phyloP scores from a whole-genome alignment of 2,329 filamentous ascomycete species.

The Exserohilum turcica region DNA sequence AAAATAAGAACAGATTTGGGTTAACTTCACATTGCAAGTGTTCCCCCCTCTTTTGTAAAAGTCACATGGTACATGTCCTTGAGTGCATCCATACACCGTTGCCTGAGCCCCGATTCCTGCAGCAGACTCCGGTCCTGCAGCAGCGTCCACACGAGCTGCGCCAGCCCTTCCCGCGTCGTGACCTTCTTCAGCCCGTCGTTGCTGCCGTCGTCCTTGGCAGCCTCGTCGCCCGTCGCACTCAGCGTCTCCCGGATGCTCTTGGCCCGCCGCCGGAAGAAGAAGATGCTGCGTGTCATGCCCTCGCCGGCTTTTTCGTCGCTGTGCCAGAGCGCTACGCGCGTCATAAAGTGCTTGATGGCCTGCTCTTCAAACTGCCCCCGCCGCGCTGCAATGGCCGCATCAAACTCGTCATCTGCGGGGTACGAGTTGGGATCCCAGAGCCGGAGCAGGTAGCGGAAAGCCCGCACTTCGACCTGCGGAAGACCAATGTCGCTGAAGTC shows the following conservation, averaged over 20 bases:
- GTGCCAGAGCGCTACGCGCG: constrained; percentile 28
- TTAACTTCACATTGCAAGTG: neutral
- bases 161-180: constrained; percentile 30
- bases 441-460: constrained; percentile 28
- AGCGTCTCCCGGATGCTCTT: constrained; percentile 9
- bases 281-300: constrained; percentile 4
- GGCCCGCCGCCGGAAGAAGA: constrained; percentile 1
- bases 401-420: constrained; percentile 23
- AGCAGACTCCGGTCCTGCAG: constrained; percentile 21
- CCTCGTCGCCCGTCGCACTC: constrained; percentile 19
- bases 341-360: constrained; percentile 29
- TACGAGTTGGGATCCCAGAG: constrained; percentile 23
- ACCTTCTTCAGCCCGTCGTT: constrained; percentile 28
- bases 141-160: constrained; percentile 33
- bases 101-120: constrained; percentile 16
- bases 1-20: neutral
- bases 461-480: constrained; percentile 27
- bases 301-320: constrained; percentile 18
- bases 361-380: constrained; percentile 25
- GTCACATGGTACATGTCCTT: constrained; percentile 27
- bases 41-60: neutral
- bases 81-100: constrained; percentile 23
- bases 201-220: neutral
- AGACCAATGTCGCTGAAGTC: constrained; percentile 20
- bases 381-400: constrained; percentile 14